These are phyloP conservation scores for Penicillium maclennaniae DNA, from an alignment of 495 filamentous ascomycete genomes.

Conservation along the genomic window DNA sequence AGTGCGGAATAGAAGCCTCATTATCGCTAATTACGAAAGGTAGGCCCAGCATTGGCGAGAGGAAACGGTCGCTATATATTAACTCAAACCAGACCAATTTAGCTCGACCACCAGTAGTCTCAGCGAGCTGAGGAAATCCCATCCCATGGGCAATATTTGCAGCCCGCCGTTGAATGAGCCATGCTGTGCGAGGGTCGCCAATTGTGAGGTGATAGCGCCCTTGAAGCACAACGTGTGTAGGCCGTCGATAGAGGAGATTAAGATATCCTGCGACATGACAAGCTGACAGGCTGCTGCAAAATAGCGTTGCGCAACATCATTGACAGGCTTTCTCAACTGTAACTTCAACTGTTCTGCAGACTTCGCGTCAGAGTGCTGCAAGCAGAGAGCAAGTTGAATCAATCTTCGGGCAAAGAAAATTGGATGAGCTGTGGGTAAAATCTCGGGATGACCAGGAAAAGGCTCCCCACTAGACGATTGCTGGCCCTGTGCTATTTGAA, in stretches of 20 bases:
- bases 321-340: slow-evolving; percentile 27
- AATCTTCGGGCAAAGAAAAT: slow-evolving; percentile 42
- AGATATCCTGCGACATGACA: slow-evolving; percentile 47
- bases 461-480: neutral
- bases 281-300: slow-evolving; percentile 34
- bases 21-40: slow-evolving; percentile 36
- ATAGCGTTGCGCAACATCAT: slow-evolving; percentile 28
- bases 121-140: slow-evolving; percentile 17
- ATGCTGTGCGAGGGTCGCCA: slow-evolving; percentile 41
- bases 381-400: slow-evolving; percentile 45
- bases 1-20: neutral
- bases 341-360: slow-evolving; percentile 21
- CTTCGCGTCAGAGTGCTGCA: slow-evolving; percentile 39
- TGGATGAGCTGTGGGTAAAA: slow-evolving; percentile 38
- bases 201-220: slow-evolving; percentile 39
- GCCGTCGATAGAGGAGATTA: slow-evolving; percentile 46
- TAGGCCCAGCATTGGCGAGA: slow-evolving; percentile 43
- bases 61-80: slow-evolving; percentile 40
- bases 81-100: slow-evolving; percentile 42
- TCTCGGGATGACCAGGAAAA: neutral
- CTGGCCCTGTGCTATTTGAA: slow-evolving; percentile 6
- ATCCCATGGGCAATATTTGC: slow-evolving; percentile 40
- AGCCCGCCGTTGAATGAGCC: slow-evolving; percentile 39
- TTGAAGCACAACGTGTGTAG: slow-evolving; percentile 47
- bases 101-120: slow-evolving; percentile 5